These are phyloP conservation scores for Sapria himalayana DNA, from an alignment of 345 rosid species.

Conservation along the genomic window DNA sequence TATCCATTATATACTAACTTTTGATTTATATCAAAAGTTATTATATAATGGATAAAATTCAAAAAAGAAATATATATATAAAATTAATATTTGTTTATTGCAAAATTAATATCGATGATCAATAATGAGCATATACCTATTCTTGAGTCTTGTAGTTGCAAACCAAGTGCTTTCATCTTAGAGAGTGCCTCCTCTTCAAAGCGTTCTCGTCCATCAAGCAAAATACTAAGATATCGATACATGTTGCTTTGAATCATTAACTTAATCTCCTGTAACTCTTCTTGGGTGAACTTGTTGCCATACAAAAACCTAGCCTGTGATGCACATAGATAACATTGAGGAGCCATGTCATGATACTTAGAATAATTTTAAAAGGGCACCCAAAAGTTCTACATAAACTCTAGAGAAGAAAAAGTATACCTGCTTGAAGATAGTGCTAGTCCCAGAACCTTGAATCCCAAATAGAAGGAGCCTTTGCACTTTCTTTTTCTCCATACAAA, in stretches of 20 bases:
- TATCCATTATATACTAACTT: too few relatives aligned
- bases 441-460: constrained; percentile 41
- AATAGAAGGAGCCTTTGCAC: constrained; percentile 34
- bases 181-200: constrained; percentile 43
- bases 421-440: constrained; percentile 50
- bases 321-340: neutral
- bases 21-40: too few relatives aligned
- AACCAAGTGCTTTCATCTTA: constrained; percentile 18
- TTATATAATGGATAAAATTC: too few relatives aligned
- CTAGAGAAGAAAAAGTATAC: constrained; percentile 7
- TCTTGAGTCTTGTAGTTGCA: constrained; percentile 24
- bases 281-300: constrained; percentile 26
- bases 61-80: too few relatives aligned
- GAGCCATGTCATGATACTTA: neutral
- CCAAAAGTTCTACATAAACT: constrained; percentile 1
- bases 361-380: too few relatives aligned
- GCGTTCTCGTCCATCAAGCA: constrained; percentile 44
- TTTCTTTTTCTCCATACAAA: constrained; percentile 30
- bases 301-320: constrained; percentile 34
- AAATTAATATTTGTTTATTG: too few relatives aligned
- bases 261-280: constrained; percentile 36
- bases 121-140: too few relatives aligned
- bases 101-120: too few relatives aligned
- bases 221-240: constrained; percentile 43
- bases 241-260: constrained; percentile 46